These are phyloP conservation scores for Dendrobium chrysotoxum DNA, from an alignment of 106 monocot species.

Conservation along the genomic window DNA sequence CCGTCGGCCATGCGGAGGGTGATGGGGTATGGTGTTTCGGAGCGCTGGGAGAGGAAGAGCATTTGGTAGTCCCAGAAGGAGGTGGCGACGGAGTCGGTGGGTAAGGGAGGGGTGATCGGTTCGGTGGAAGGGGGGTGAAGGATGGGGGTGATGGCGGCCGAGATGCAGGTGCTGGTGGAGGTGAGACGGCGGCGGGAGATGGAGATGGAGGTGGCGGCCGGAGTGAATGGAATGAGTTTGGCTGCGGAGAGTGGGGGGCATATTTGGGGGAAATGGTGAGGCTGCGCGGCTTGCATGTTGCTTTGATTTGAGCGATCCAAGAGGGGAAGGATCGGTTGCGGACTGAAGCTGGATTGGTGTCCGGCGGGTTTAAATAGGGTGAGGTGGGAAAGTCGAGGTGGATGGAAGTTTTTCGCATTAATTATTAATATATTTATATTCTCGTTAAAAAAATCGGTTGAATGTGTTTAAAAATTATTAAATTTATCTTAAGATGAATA, in stretches of 20 bases:
- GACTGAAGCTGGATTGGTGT: neutral
- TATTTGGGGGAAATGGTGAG: neutral
- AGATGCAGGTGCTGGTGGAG: conserved; percentile 1
- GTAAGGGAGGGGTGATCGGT: neutral
- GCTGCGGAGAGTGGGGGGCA: neutral
- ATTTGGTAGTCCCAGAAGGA: conserved; percentile 83
- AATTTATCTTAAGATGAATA: no score
- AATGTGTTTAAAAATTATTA: no score
- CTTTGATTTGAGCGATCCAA: neutral
- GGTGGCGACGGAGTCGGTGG: conserved; percentile 9
- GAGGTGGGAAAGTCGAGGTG: no score
- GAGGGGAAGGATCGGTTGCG: neutral
- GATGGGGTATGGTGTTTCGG: conserved; percentile 39
- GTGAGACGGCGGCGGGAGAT: neutral
- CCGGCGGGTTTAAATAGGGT: neutral
- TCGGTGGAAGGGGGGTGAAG: neutral
- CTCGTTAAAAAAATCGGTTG: no score
- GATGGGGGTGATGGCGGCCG: neutral
- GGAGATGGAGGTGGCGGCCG: neutral
- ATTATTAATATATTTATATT: no score
- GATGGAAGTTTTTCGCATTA: no score
- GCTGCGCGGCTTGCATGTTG: neutral
- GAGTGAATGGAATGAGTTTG: conserved; percentile 1
- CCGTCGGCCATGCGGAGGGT: conserved; percentile 35
- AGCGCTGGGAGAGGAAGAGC: conserved; percentile 80